A percentile compares a stretch with the other conserved stretches of the same genome.
Conservation (phyloP, 1,284 basidiomycete species). For the Puccinia polysora region DNA sequence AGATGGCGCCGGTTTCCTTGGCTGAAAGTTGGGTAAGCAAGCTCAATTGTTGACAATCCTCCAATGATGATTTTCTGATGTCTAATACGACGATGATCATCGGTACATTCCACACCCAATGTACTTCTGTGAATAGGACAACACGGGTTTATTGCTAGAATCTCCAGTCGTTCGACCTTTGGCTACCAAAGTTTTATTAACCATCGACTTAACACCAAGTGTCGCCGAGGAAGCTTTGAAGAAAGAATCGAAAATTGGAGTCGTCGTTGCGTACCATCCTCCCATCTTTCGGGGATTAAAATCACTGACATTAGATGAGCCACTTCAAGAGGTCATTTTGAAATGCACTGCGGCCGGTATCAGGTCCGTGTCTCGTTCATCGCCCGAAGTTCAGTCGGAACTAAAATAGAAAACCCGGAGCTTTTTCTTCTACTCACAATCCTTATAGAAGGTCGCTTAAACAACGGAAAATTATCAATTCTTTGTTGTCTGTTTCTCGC, state of each 20-base stretch:
- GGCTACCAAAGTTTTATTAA: constrained; percentile 25
- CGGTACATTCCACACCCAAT: no score
- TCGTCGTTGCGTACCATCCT: constrained; percentile 38
- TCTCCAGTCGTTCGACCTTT: constrained; percentile 14
- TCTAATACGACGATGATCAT: background rate
- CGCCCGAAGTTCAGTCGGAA: background rate
- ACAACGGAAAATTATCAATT: background rate
- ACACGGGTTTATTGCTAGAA: constrained; percentile 33
- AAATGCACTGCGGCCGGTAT: constrained; percentile 37
- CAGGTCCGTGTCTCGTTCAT: constrained; percentile 10
- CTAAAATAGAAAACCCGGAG: background rate
- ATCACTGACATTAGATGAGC: constrained; percentile 18
- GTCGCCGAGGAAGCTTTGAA: constrained; percentile 28
- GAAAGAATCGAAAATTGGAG: constrained; percentile 16
- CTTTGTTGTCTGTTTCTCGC: constrained; percentile 7
- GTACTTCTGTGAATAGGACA: constrained; percentile 19
- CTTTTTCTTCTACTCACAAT: constrained; percentile 9
- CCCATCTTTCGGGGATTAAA: constrained; percentile 24
- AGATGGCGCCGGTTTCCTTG: constrained; percentile 35
- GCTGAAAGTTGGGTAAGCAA: constrained; percentile 35
- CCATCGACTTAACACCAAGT: constrained; percentile 30
- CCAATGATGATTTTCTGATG: background rate
- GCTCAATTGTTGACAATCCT: background rate
- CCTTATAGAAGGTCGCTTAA: background rate
- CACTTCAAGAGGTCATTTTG: constrained; percentile 26